Evolutionary conservation across 306 rosid species (phyloP), one percentile per base, ranked within the genome.

Genomic region (Corylus avellana): DNA sequence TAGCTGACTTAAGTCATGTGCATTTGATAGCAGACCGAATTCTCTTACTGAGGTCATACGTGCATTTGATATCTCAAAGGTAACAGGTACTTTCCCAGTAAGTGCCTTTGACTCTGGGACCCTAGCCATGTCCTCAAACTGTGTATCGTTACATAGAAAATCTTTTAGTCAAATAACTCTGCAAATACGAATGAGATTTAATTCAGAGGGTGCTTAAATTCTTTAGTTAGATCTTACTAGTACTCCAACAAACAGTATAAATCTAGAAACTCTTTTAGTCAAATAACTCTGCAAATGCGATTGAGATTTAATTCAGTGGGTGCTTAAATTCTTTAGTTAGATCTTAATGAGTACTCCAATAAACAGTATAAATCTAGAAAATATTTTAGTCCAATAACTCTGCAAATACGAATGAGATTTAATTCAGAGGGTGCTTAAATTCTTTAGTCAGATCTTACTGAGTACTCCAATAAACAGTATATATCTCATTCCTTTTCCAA

Each of bases 81-180:
- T 79, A 59, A 84, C 58, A 25, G 94, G 93, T 75, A 92, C 81
- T 18, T 74, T 79, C 47, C 79, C 82, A 1, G 92, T 92, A 77
- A 78, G 81, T 73, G 84, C 82, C 80, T 90, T 95, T 13, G 88
- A 85, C 74, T 93, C 97, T 72, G 90, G 87, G 86, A 81, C 81
- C 89, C 96, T 91, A 81, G 91, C 98, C 98, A 95, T 93, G 80
- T 79, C 87, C 50, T 42, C 68, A 75, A 76, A 75, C 71, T 73
- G 48, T 75, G 76, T 79, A 85, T 80, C 78, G 86, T 84, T 79
- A 89, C 91, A 89, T 59, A 74, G 76, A 79, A 18, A 83, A 86
- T 68, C 46, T 50, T 80, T 71, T 22, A 55, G 55, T 81, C 72
- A 53, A 48, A 81, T 64, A 58, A 68, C 51, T 85, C 98, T 92